Base-by-base conservation (phyloP, 371 early-diverging fungal genomes). In the Apophysomyces ossiformis region DNA sequence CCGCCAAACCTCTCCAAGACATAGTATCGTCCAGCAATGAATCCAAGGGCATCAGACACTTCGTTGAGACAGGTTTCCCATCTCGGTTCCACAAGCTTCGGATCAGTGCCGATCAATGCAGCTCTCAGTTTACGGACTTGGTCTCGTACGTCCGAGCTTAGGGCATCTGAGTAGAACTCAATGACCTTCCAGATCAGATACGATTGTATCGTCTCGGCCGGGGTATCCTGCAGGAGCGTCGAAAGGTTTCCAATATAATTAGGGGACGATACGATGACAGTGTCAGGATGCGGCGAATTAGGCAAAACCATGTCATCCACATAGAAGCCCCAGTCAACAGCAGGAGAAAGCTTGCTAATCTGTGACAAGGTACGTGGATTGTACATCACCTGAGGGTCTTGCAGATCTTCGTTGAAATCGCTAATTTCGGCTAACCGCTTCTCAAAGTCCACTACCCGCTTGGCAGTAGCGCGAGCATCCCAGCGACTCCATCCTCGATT, bases 21-120 rank as follows among this genome's bases (percentile, higher is more conserved):
- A 69, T 77, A 87, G 41, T 81, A 86, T 35, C 85, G 74, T 4
- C 87, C 87, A 0, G 82, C 80, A 57, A 87, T 68, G 45, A 78
- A 76, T 6, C 87, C 86, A 35, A 86, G 26, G 8, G 69, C 67
- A 0, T 57, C 18, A 57, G 84, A 78, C 13, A 81, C 71, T 21
- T 70, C 56, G 5, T 64, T 67, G 18, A 88, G 68, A 67, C 88
- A 88, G 7, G 73, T 76, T 39, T 88, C 79, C 79, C 79, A 81
- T 2, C 87, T 77, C 45, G 85, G 85, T 7, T 85, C 79, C 0
- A 67, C 58, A 1, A 73, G 66, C 35, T 69, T 74, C 15, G 82
- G 75, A 38, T 79, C 70, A 1, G 80, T 68, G 37, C 88, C 85
- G 13, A 67, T 65, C 36, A 87, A 38, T 2, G 64, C 68, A 5